Percentiles rank a stretch among this genome's conserved stretches.
Conservation (phyloP, 164 flowering plant genomes). For the Saururus chinensis region DNA sequence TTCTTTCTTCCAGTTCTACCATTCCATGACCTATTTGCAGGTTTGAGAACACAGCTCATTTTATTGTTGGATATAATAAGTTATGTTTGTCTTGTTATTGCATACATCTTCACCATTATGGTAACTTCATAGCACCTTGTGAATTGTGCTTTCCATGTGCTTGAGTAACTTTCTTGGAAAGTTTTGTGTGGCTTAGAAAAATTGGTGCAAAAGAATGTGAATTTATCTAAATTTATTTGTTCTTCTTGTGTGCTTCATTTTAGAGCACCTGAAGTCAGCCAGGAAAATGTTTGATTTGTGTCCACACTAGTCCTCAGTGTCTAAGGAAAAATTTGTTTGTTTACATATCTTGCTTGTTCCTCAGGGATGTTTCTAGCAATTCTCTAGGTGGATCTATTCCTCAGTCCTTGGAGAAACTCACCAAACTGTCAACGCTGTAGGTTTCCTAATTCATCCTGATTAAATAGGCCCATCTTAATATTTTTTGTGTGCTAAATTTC, state of each 20-base stretch:
- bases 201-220: background rate
- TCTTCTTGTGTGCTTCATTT: no score
- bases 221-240: no score
- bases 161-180: no score
- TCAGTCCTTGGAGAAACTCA: slow-evolving; percentile 58
- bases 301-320: background rate
- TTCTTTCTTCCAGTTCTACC: no score
- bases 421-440: slow-evolving; percentile 58
- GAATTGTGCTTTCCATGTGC: background rate
- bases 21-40: no score
- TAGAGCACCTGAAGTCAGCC: background rate
- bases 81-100: no score
- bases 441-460: slow-evolving; percentile 11
- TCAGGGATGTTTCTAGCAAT: slow-evolving; percentile 91
- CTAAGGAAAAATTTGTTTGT: background rate
- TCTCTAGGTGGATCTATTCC: slow-evolving; percentile 80
- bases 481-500: background rate
- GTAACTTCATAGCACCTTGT: background rate
- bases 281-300: background rate
- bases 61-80: no score
- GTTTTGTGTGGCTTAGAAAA: background rate
- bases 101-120: no score
- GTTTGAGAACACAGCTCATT: no score
- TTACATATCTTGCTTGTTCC: slow-evolving; percentile 2
- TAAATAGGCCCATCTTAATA: background rate